Evolutionary conservation across 139 green algal genomes (phyloP), one percentile per base, ranked within the genome.

Genomic region (Chlorella sorokiniana): DNA sequence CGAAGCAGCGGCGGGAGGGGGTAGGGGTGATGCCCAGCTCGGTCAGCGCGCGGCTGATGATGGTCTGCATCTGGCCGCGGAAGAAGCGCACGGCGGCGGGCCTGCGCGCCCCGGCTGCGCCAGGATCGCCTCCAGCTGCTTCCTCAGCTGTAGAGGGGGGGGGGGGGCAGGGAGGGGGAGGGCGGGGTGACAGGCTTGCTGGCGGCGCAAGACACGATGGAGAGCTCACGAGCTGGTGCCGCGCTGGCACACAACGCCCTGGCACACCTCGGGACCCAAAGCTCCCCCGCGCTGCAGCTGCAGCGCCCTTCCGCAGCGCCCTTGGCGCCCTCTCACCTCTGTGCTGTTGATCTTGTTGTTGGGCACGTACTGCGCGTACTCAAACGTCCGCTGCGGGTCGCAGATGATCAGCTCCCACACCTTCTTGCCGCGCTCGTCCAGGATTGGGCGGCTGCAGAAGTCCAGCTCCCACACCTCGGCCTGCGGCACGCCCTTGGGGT

Each of bases 341-440:
- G 78, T 90, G 83, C 94, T 98, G 90, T 99, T 99, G 86, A 99
- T 98, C 76, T 95, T 95, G 88, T 95, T 99, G 90, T 98, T 99
- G 18, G 97, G 94, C 81, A 99, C 98, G 86, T 96, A 99, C 81
- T 96, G 86, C 10, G 94, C 89, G 79, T 97, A 95, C 86, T 97
- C 87, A 44, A 98, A 98, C 23, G 59, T 91, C 44, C 97, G 85
- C 48, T 93, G 84, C 2, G 93, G 82, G 81, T 95, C 90, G 83
- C 91, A 98, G 8, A 99, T 91, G 0, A 99, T 84, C 52, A 99
- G 94, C 91, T 99, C 96, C 96, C 96, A 99, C n/a, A 97, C 88
- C 77, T 98, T 98, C 90, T 99, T 99, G 61, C 94, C 94, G 4
- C 96, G 87, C 73, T 98, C 96, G 75, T 99, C 97, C 44, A 99